Evolutionary conservation across 192 early-diverging fungal species (phyloP).

Genomic region (Phycomyces blakesleeanus): DNA sequence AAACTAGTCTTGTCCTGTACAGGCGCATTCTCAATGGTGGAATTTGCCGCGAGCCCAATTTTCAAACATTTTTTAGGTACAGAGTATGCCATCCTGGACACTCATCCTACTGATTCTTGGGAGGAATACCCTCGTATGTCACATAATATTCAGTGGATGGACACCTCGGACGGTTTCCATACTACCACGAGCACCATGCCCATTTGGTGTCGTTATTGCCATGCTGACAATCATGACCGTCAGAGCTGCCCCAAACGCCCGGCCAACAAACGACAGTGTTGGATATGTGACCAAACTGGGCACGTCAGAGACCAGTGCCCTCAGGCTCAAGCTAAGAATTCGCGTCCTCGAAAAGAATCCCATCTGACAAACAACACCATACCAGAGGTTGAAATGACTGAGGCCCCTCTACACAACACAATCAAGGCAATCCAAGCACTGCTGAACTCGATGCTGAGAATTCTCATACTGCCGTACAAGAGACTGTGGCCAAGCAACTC

Average conservation of each 20-base stretch:
- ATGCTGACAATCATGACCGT: neutral
- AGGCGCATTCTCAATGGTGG: neutral
- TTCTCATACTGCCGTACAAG: no score
- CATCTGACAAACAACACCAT: neutral
- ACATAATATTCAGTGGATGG: neutral
- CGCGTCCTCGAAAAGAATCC: neutral
- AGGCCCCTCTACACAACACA: no score
- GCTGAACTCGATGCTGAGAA: no score
- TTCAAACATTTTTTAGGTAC: neutral
- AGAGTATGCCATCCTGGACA: neutral
- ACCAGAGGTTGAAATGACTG: no score
- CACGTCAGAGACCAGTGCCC: neutral
- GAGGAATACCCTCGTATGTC: neutral
- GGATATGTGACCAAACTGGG: neutral
- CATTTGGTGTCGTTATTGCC: neutral
- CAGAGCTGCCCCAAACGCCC: neutral
- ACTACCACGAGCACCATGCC: neutral
- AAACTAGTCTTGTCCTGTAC: neutral
- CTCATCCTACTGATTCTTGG: neutral
- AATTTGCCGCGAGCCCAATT: neutral
- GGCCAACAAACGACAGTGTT: neutral
- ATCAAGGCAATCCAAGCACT: no score
- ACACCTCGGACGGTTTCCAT: neutral
- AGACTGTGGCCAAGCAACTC: no score
- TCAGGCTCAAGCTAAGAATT: neutral